phyloP scores from a whole-genome alignment of 495 filamentous ascomycete species.

The Penicillium canariense region DNA sequence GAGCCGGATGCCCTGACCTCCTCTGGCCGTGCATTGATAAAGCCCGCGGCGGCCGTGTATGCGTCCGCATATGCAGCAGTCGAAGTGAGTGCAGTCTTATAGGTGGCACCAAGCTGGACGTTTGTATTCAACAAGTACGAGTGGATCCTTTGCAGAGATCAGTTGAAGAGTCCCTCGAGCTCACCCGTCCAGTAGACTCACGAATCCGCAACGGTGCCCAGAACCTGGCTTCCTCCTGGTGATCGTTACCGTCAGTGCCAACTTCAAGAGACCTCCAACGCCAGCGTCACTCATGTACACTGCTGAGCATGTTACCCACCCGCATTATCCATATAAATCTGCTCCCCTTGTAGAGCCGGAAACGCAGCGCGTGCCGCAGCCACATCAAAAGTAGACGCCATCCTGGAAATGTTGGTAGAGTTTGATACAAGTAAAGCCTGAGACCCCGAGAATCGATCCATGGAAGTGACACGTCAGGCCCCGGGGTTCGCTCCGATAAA shows the following conservation, averaged over 20 bases:
- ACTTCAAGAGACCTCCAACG: too few species aligned
- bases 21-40: constrained; percentile 61
- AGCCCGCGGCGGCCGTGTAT: constrained; percentile 59
- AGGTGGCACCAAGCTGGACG: constrained; percentile 70
- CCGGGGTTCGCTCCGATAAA: background rate
- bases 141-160: constrained; percentile 47
- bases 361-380: constrained; percentile 56
- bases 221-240: constrained; percentile 62
- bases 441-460: background rate
- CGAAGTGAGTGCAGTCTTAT: constrained; percentile 52
- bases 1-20: constrained; percentile 49
- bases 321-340: constrained; percentile 74
- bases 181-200: constrained; percentile 34
- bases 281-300: background rate
- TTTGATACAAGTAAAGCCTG: background rate
- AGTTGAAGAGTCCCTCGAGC: background rate
- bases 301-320: constrained; percentile 14
- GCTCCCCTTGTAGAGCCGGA: constrained; percentile 61
- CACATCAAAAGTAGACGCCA: constrained; percentile 47
- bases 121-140: constrained; percentile 66
- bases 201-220: constrained; percentile 63
- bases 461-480: background rate
- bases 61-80: constrained; percentile 54
- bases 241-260: background rate
- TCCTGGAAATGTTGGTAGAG: constrained; percentile 4